These are phyloP conservation scores for Chaetomiaceae sp. DNA, from an alignment of 2,329 filamentous ascomycete genomes.

Conservation along the genomic window DNA sequence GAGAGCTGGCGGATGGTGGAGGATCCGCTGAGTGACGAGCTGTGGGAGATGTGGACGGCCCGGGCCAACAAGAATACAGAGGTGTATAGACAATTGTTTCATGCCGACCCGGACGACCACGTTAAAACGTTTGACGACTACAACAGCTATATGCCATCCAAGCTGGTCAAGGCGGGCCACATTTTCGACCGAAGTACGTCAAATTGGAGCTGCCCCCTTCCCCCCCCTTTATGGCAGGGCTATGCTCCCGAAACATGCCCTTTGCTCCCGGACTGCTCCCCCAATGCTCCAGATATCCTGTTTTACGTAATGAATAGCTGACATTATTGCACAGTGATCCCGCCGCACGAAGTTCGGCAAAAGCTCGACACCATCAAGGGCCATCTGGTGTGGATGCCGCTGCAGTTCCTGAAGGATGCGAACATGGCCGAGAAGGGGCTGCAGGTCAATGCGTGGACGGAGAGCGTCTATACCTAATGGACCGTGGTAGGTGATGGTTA, in stretches of 20 bases:
- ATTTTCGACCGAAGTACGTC: slow-evolving; percentile 80
- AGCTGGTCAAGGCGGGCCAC: slow-evolving; percentile 74
- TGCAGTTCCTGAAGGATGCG: slow-evolving; percentile 77
- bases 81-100: slow-evolving; percentile 74
- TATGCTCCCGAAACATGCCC: too few relatives aligned
- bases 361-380: slow-evolving; percentile 79
- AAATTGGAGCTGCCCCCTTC: too few relatives aligned
- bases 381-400: slow-evolving; percentile 92
- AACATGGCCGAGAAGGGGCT: slow-evolving; percentile 87
- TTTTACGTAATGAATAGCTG: too few relatives aligned
- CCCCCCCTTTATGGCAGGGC: too few relatives aligned
- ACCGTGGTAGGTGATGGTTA: too few relatives aligned
- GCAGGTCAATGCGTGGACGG: slow-evolving; percentile 79
- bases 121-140: slow-evolving; percentile 90
- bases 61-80: slow-evolving; percentile 67
- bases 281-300: too few relatives aligned
- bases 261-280: too few relatives aligned
- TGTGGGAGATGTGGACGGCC: slow-evolving; percentile 65
- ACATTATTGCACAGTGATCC: too few relatives aligned
- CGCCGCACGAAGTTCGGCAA: slow-evolving; percentile 63
- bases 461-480: slow-evolving; percentile 73
- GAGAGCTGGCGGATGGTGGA: slow-evolving; percentile 61
- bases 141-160: slow-evolving; percentile 67
- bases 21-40: slow-evolving; percentile 63
- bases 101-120: slow-evolving; percentile 82